These are phyloP conservation scores for Allomyces arbusculus DNA, from an alignment of 192 early-diverging fungal species.

Conservation along the genomic window DNA sequence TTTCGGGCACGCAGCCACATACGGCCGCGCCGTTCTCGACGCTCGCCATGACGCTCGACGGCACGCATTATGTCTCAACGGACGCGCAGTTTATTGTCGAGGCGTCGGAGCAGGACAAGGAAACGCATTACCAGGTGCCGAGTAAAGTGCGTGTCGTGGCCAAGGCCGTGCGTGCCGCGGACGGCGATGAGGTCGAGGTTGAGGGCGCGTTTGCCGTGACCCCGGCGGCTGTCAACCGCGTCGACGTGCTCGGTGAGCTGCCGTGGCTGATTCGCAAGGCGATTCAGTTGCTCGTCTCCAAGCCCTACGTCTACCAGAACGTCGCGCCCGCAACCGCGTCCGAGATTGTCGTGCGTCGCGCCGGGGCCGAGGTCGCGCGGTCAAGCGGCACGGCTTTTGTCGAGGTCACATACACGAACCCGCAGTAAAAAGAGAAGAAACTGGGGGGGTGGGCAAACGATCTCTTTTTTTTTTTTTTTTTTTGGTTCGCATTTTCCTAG, in stretches of 20 bases:
- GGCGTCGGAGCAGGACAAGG: not conserved
- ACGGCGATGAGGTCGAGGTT: not conserved
- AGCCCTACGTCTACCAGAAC: not conserved
- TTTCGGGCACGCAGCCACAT: not conserved
- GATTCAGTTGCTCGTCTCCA: not conserved
- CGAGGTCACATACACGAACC: not conserved
- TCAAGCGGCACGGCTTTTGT: not conserved
- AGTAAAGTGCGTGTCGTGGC: not conserved
- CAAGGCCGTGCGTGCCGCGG: no score
- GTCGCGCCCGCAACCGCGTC: not conserved
- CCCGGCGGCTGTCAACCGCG: not conserved
- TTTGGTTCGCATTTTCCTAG: not conserved
- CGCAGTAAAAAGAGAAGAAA: not conserved
- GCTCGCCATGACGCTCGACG: not conserved
- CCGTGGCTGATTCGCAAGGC: conserved; percentile 2
- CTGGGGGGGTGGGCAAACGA: no score
- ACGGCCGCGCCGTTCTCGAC: not conserved
- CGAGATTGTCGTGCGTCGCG: not conserved
- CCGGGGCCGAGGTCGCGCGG: not conserved
- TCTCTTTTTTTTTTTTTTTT: not conserved
- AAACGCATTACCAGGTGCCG: not conserved
- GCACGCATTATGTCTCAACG: not conserved
- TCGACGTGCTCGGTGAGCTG: not conserved
- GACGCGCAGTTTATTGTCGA: not conserved
- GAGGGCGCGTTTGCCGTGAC: not conserved